Evolutionary conservation across 2,329 filamentous ascomycete genomes (phyloP), one percentile per base, ranked within the genome.

Genomic region (Neocucurbitaria cava): DNA sequence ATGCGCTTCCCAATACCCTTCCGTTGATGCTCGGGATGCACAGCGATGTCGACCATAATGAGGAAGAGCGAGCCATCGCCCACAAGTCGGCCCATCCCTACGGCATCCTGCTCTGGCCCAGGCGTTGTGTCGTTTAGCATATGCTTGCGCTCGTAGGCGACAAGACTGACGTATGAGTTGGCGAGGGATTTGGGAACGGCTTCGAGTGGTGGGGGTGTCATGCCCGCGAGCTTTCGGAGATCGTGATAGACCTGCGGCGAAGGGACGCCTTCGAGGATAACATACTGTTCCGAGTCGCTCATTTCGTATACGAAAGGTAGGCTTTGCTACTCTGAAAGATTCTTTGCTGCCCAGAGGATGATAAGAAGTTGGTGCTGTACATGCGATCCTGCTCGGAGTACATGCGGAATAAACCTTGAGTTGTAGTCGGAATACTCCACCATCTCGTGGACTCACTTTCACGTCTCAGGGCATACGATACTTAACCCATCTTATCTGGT

Each of bases 41-140:
- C 78, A 1, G 78, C 79, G 68, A 85, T 80, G 60, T 84, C 82
- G 18, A 77, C 77, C 45, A 84, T 74, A 39, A 78, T 70, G 47
- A 83, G 82, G 59, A 83, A 83, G 72, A 82, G 81, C 5, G 78
- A 78, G 6, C 82, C 81, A 56, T 84, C 82, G 11, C 81, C 79
- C 51, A 83, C 71, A 23, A 84, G 71, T 18, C 82, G 77, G 44
- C 81, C 82, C 82, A 83, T 84, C 0, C 72, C 81, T 5, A 83
- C 73, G n/a, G 64, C 55, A 6, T 33, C 43, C 41, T 72, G 69
- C 8, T 50, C 48, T 1, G 52, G 43, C 3, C 48, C 40, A 2
- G 69, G 66, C 17, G 59, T 65, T 3, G 59, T 60, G 8, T 56
- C 61, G 36, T 66, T 50, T 10, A 63, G 8, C 69, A 72, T 69